These are phyloP conservation scores for Helotiales sp. DNA, from an alignment of 2,329 filamentous ascomycete genomes.

Conservation along the genomic window DNA sequence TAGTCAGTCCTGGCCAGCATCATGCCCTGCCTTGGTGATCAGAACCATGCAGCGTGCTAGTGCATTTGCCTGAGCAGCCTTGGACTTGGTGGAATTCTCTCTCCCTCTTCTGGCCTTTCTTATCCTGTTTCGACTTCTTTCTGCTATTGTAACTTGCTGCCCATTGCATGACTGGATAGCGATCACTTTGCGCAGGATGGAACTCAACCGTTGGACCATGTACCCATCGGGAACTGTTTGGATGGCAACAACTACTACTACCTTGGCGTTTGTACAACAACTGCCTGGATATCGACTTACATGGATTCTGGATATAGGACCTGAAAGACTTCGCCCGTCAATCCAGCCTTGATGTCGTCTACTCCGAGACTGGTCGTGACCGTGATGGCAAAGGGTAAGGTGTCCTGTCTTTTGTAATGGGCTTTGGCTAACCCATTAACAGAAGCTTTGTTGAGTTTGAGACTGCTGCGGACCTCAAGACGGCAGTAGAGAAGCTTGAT, in stretches of 20 bases:
- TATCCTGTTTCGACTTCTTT: constrained; percentile 42
- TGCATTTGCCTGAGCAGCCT: constrained; percentile 44
- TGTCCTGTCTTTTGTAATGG: constrained; percentile 6
- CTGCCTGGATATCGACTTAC: constrained; percentile 69
- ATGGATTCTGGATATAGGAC: constrained; percentile 85
- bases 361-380: constrained; percentile 93
- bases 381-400: constrained; percentile 90
- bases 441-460: constrained; percentile 96
- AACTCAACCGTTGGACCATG: constrained; percentile 39
- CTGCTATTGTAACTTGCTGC: constrained; percentile 39
- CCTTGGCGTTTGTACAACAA: constrained; percentile 39
- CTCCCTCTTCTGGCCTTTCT: constrained; percentile 40
- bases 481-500: constrained; percentile 94
- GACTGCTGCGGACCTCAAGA: constrained; percentile 84
- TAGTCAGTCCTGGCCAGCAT: constrained; percentile 41
- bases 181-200: constrained; percentile 37
- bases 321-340: constrained; percentile 99
- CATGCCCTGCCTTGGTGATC: constrained; percentile 36
- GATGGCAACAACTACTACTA: constrained; percentile 37
- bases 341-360: constrained; percentile 96
- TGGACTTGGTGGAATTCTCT: constrained; percentile 38
- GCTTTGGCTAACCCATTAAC: constrained; percentile 25
- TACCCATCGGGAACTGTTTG: constrained; percentile 38
- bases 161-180: constrained; percentile 38
- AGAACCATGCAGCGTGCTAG: constrained; percentile 41